phyloP scores from a whole-genome alignment of 2,329 filamentous ascomycete species.

The Cladosporium sp. region DNA sequence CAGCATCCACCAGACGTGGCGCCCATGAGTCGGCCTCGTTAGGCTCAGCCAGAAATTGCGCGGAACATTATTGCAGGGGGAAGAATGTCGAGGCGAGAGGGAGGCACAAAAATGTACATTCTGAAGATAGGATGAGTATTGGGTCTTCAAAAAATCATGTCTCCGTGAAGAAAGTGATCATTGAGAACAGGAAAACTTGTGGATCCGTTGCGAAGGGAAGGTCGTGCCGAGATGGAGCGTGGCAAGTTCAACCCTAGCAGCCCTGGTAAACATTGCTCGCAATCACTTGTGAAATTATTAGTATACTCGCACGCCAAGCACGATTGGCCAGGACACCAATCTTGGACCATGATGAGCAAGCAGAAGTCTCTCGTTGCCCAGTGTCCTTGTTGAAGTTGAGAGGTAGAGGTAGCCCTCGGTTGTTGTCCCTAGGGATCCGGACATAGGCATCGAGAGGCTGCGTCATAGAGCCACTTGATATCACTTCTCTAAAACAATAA shows the following conservation, averaged over 20 bases:
- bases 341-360: neutral
- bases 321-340: too few relatives aligned
- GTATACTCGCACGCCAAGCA: neutral
- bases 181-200: neutral
- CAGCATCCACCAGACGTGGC: slow-evolving; percentile 2
- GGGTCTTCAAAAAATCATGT: neutral
- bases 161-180: neutral
- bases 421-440: too few relatives aligned
- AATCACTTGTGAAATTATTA: neutral
- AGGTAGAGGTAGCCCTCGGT: neutral
- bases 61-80: neutral
- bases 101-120: neutral
- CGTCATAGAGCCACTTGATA: neutral
- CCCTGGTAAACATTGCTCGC: neutral
- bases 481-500: neutral
- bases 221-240: neutral
- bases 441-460: neutral
- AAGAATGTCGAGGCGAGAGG: neutral
- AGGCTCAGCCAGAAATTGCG: neutral
- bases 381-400: neutral
- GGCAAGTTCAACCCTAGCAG: neutral
- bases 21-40: neutral
- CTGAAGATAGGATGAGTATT: neutral
- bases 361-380: neutral
- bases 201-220: neutral